These are phyloP conservation scores for Cryptosporidium parvum DNA, from an alignment of 169 alveolate species.

Conservation along the genomic window DNA sequence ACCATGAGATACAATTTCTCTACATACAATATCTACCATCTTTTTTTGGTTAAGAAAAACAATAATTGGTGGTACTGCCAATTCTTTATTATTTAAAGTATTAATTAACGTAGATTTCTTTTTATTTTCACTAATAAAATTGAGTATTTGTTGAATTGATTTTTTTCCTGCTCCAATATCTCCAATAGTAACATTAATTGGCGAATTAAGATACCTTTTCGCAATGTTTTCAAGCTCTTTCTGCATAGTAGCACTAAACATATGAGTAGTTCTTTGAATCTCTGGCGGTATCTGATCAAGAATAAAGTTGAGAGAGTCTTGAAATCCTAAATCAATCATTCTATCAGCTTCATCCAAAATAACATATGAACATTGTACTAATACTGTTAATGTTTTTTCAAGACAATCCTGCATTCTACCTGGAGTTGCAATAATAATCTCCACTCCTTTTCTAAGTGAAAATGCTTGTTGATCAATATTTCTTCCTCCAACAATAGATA, in stretches of 20 bases:
- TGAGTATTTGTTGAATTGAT: slow-evolving; percentile 92
- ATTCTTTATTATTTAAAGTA: slow-evolving; percentile 69
- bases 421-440: slow-evolving; percentile 97
- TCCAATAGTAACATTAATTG: slow-evolving; percentile 93
- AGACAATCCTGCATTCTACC: slow-evolving; percentile 97
- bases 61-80: slow-evolving; percentile 92
- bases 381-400: slow-evolving; percentile 90
- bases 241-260: slow-evolving; percentile 98
- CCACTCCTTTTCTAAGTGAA: slow-evolving; percentile 94
- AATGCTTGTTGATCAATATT: slow-evolving; percentile 93
- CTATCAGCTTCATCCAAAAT: slow-evolving; percentile 98
- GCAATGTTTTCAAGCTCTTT: slow-evolving; percentile 93
- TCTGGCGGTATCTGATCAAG: slow-evolving; percentile 90
- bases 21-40: slow-evolving; percentile 90
- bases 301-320: slow-evolving; percentile 93
- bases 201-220: slow-evolving; percentile 90
- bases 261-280: slow-evolving; percentile 89
- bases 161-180: slow-evolving; percentile 95
- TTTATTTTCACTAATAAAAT: slow-evolving; percentile 89
- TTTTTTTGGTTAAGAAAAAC: slow-evolving; percentile 94
- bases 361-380: slow-evolving; percentile 93
- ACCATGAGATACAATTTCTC: slow-evolving; percentile 65
- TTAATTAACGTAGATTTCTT: slow-evolving; percentile 85
- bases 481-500: slow-evolving; percentile 96
- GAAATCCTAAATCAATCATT: slow-evolving; percentile 98